These are phyloP conservation scores for Calocera viscosa DNA, from an alignment of 768 basidiomycete species.

Conservation along the genomic window DNA sequence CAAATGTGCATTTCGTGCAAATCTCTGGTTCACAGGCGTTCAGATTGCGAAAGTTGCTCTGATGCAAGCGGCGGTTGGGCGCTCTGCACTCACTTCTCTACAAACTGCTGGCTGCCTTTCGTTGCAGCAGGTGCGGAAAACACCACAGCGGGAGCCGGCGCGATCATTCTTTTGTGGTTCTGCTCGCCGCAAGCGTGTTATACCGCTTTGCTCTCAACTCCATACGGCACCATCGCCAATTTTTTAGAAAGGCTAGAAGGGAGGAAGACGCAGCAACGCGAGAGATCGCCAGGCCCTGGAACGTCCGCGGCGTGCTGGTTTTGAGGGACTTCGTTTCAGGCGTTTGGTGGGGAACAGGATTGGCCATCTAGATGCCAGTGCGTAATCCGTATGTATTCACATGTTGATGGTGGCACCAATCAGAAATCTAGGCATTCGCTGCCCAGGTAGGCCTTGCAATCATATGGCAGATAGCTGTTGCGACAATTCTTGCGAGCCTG, in stretches of 20 bases:
- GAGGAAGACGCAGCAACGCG: slow-evolving; percentile 72
- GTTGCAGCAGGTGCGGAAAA: slow-evolving; percentile 85
- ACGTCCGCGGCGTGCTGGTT: slow-evolving; percentile 78
- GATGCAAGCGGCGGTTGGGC: slow-evolving; percentile 80
- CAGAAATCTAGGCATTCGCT: not conserved
- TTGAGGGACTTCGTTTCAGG: slow-evolving; percentile 51
- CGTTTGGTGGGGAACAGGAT: not conserved
- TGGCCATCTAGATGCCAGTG: not conserved
- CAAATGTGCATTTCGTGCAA: slow-evolving; percentile 13
- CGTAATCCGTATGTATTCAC: not conserved
- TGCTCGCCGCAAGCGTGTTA: slow-evolving; percentile 78
- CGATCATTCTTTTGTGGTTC: slow-evolving; percentile 92
- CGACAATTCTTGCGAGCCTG: not conserved
- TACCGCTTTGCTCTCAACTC: slow-evolving; percentile 54
- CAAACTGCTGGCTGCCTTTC: slow-evolving; percentile 73
- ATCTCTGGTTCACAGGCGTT: not conserved
- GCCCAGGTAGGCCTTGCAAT: not conserved
- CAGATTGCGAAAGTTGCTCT: slow-evolving; percentile 89
- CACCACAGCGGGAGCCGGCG: slow-evolving; percentile 76
- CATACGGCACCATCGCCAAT: slow-evolving; percentile 88
- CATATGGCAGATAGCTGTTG: not conserved
- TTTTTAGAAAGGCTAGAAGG: slow-evolving; percentile 55
- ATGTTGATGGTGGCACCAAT: not conserved
- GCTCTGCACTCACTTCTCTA: slow-evolving; percentile 64
- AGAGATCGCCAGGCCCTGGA: slow-evolving; percentile 70